Evolutionary conservation across 805 yeast species (phyloP).

Genomic region (Wickerhamomyces hampshirensis): DNA sequence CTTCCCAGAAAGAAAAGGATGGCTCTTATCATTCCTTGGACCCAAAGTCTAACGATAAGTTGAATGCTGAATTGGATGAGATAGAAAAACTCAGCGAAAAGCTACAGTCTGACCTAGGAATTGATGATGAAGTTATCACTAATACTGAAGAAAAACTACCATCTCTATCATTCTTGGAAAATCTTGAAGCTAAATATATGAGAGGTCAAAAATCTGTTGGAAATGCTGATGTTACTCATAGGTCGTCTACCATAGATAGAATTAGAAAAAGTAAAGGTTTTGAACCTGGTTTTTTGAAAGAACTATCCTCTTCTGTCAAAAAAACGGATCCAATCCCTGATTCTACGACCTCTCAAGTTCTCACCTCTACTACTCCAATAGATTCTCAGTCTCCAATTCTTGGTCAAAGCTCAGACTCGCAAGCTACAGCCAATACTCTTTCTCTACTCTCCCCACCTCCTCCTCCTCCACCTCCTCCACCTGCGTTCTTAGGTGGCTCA

Average conservation of each 20-base stretch:
- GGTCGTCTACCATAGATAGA: slow-evolving; percentile 23
- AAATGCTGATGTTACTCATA: slow-evolving; percentile 15
- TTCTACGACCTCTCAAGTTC: slow-evolving; percentile 5
- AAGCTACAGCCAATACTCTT: slow-evolving; percentile 29
- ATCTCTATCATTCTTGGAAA: slow-evolving; percentile 22
- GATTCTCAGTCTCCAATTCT: slow-evolving; percentile 19
- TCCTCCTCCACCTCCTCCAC: slow-evolving; percentile 18
- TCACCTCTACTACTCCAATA: slow-evolving; percentile 25
- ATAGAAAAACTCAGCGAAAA: slow-evolving; percentile 22
- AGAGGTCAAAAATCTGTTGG: slow-evolving; percentile 36
- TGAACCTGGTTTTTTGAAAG: slow-evolving; percentile 49
- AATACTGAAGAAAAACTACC: slow-evolving; percentile 7
- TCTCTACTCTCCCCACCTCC: slow-evolving; percentile 25
- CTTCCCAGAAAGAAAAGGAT: slow-evolving; percentile 14
- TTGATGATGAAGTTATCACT: slow-evolving; percentile 2
- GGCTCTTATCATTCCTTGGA: slow-evolving; percentile 24
- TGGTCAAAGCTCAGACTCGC: slow-evolving; percentile 27
- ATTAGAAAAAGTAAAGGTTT: slow-evolving; percentile 31
- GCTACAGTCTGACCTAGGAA: slow-evolving; percentile 13
- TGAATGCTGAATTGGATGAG: slow-evolving; percentile 34
- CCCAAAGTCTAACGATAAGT: slow-evolving; percentile 34
- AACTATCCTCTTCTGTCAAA: slow-evolving; percentile 45
- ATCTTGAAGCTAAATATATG: slow-evolving; percentile 40
- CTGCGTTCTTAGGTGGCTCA: slow-evolving; percentile 12
- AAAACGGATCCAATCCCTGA: slow-evolving; percentile 27